Evolutionary conservation across 1,139 yeast species (phyloP), one percentile per base, ranked within the genome.

Genomic region (Kodamaea derodonti): DNA sequence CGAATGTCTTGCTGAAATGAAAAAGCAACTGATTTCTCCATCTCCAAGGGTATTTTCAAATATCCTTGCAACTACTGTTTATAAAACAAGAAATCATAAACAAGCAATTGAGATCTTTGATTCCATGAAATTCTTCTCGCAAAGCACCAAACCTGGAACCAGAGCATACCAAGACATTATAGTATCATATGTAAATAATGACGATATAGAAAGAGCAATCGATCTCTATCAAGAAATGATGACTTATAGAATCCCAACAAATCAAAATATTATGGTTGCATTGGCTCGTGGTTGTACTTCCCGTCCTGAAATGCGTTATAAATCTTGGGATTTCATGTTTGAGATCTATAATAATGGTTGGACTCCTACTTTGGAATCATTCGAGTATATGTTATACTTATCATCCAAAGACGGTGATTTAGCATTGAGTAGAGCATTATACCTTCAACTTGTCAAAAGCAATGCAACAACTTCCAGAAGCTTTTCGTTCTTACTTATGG

Each of bases 331-430:
- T 35, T 82, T 76, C 47, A 75, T 90, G 37, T 70, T 83, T 42
- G 81, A 84, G 43, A 78, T 86, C 39, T 72, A 80, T 47, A 71
- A 74, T 14, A 51, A 59, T 30, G 74, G 72, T 1, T 67, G 72
- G 69, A 57, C 64, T 35, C 70, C 78, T n/a, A 61, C 72, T 12
- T 54, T 74, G 16, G 65, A 65, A 22, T 72, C 85, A 0, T 70
- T 82, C 41, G 84, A 81, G 42, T 69, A 78, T 14, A 79, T 90
- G 78, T 67, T 90, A 56, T 75, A 80, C 43, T 59, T 90, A 29
- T 77, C 94, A 9, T 82, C 90, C 0, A 70, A 69, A 38, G 90
- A 90, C 46, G 94, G 95, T 0, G 97, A 92, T 54, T 60, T 85
- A 18, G 68, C 80, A 6, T 65, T 88, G 36, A 69, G 88, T 1